These are phyloP conservation scores for Phytopythium chamaehyphon DNA, from an alignment of 352 stramenopile genomes.

Conservation along the genomic window DNA sequence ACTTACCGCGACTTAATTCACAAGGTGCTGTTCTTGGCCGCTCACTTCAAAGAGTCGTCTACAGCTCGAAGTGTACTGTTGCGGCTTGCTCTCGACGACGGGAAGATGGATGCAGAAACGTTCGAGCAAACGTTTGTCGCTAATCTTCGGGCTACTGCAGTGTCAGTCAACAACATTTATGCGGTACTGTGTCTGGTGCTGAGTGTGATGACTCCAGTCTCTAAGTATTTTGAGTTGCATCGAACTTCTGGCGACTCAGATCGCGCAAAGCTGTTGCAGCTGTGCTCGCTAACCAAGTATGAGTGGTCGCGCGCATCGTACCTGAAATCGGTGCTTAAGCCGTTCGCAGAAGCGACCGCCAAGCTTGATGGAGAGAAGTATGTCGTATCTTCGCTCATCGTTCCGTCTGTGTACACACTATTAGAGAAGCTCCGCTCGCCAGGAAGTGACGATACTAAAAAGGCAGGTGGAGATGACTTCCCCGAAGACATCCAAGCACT, in stretches of 20 bases:
- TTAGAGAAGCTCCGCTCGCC: conserved; percentile 50
- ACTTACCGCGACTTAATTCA: conserved; percentile 60
- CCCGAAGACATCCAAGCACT: conserved; percentile 68
- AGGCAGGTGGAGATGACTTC: conserved; percentile 16
- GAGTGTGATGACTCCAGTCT: conserved; percentile 50
- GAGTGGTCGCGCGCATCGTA: conserved; percentile 66
- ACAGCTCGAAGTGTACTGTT: conserved; percentile 38
- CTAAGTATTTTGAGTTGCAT: conserved; percentile 65
- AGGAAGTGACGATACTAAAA: conserved; percentile 10
- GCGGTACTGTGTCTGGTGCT: conserved; percentile 39
- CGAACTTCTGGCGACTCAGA: conserved; percentile 44
- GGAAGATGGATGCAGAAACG: conserved; percentile 27
- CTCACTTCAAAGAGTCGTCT: conserved; percentile 61
- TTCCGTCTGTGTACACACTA: conserved; percentile 65
- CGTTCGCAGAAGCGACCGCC: conserved; percentile 52
- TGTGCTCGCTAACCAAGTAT: conserved; percentile 57
- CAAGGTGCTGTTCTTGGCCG: conserved; percentile 61
- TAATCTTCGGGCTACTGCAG: conserved; percentile 23
- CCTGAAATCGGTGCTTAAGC: conserved; percentile 57
- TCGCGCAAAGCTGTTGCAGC: conserved; percentile 66
- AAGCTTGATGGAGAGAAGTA: conserved; percentile 61
- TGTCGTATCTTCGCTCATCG: conserved; percentile 60
- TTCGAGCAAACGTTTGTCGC: conserved; percentile 46
- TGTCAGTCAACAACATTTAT: conserved; percentile 49
- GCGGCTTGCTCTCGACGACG: conserved; percentile 44